phyloP scores from a whole-genome alignment of 805 yeast species.

The Saccharomycopsis sp. region DNA sequence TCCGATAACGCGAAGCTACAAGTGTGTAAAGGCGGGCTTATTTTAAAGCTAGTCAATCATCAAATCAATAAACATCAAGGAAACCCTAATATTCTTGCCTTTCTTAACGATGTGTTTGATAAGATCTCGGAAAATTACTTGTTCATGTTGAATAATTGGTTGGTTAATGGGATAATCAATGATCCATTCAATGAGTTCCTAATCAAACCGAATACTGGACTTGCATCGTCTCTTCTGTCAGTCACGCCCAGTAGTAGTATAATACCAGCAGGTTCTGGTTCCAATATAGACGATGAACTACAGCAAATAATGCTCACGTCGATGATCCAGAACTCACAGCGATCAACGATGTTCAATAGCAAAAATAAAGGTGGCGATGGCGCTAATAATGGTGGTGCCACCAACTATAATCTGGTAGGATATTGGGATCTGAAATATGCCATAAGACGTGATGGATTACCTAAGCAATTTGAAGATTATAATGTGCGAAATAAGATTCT shows the following conservation, averaged over 20 bases:
- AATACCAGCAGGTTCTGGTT: constrained; percentile 6
- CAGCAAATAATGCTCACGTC: neutral
- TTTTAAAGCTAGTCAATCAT: constrained; percentile 54
- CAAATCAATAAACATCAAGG: constrained; percentile 57
- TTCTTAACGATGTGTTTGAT: constrained; percentile 47
- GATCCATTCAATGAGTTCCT: constrained; percentile 84
- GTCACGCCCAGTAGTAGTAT: neutral
- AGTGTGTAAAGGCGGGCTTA: constrained; percentile 72
- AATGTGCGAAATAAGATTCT: constrained; percentile 59
- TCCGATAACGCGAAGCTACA: constrained; percentile 47
- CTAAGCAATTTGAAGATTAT: constrained; percentile 51
- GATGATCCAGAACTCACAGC: neutral
- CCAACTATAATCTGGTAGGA: constrained; percentile 40
- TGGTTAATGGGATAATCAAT: constrained; percentile 59
- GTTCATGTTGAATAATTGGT: constrained; percentile 71
- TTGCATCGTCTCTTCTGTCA: constrained; percentile 4
- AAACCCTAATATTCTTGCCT: constrained; percentile 47
- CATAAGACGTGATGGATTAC: constrained; percentile 66
- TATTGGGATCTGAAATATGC: constrained; percentile 74
- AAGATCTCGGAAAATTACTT: constrained; percentile 59
- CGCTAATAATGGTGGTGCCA: constrained; percentile 32
- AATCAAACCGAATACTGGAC: constrained; percentile 37
- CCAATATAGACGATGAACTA: constrained; percentile 9
- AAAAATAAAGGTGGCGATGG: constrained; percentile 18
- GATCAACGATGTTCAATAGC: neutral